A percentile compares a stretch with the other conserved stretches of the same genome.
These are phyloP conservation scores for Penicillium goetzii DNA, from an alignment of 495 filamentous ascomycete genomes.

Conservation along the genomic window DNA sequence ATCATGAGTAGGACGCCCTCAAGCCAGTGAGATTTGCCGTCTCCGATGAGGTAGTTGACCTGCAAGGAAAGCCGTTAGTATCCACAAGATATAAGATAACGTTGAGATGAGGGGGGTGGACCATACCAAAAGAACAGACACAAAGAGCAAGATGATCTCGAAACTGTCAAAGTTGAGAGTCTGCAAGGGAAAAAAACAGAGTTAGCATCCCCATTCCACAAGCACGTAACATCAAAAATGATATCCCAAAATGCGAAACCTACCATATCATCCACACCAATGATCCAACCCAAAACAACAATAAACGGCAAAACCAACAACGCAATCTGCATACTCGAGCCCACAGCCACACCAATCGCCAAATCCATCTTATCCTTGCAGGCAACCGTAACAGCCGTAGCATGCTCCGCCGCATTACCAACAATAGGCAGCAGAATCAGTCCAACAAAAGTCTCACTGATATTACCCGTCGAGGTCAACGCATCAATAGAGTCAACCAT, in stretches of 20 bases:
- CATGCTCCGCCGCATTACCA: slow-evolving; percentile 86
- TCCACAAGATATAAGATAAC: not conserved
- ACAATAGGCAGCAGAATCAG: slow-evolving; percentile 88
- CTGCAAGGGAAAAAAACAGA: slow-evolving; percentile 44
- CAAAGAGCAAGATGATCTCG: slow-evolving; percentile 79
- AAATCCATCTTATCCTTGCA: slow-evolving; percentile 92
- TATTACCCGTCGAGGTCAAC: slow-evolving; percentile 57
- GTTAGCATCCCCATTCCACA: not conserved
- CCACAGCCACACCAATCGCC: slow-evolving; percentile 81
- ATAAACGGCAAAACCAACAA: slow-evolving; percentile 77
- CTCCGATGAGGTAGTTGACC: slow-evolving; percentile 77
- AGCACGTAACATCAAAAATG: not conserved
- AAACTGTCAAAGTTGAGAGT: slow-evolving; percentile 80
- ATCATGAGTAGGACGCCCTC: slow-evolving; percentile 76
- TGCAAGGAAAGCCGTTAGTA: slow-evolving; percentile 5
- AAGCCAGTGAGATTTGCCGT: slow-evolving; percentile 65
- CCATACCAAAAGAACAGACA: slow-evolving; percentile 64
- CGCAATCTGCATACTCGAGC: slow-evolving; percentile 86
- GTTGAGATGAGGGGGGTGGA: slow-evolving; percentile 16
- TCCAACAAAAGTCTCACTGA: slow-evolving; percentile 79
- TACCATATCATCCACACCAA: slow-evolving; percentile 55
- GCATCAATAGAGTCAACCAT: slow-evolving; percentile 81
- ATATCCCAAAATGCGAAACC: not conserved
- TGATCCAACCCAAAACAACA: slow-evolving; percentile 80
- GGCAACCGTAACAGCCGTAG: slow-evolving; percentile 83